Percentiles rank a stretch among this genome's conserved stretches.
Conservation (phyloP, 2,329 filamentous ascomycete genomes). For the Exophiala viscosa region DNA sequence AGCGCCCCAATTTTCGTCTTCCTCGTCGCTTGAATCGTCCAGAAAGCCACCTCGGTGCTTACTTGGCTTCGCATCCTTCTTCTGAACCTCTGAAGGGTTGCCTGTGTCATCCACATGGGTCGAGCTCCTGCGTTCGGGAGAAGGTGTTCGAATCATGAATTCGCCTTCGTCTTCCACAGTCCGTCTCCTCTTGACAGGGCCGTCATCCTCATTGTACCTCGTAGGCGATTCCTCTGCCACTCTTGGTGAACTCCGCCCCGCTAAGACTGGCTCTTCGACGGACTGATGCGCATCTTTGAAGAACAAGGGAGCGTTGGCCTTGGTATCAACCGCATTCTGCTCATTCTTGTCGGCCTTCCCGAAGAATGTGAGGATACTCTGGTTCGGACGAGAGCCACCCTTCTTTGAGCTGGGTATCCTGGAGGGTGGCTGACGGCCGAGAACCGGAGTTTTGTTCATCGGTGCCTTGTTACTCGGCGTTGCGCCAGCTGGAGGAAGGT, state of each 20-base stretch:
- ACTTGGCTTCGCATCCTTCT: constrained; percentile 5
- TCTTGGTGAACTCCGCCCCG: neutral
- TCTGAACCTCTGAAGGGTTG: neutral
- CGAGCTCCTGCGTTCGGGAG: constrained; percentile 9
- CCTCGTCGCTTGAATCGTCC: constrained; percentile 49
- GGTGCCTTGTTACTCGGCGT: neutral
- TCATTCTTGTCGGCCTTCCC: constrained; percentile 43
- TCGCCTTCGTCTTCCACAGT: constrained; percentile 20
- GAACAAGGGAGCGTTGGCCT: constrained; percentile 35
- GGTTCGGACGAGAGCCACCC: constrained; percentile 38
- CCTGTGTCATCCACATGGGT: neutral
- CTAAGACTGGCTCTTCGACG: neutral
- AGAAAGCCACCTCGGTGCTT: constrained; percentile 28
- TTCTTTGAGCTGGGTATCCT: constrained; percentile 22
- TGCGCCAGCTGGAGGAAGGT: constrained; percentile 24
- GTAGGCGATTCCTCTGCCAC: constrained; percentile 11
- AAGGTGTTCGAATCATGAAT: constrained; percentile 19
- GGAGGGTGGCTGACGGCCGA: constrained; percentile 16
- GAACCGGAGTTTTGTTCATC: constrained; percentile 17
- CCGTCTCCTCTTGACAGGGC: constrained; percentile 44
- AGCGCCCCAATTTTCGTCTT: constrained; percentile 20
- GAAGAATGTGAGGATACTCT: constrained; percentile 54
- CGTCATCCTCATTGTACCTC: constrained; percentile 41
- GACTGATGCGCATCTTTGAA: constrained; percentile 29
- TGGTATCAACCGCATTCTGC: constrained; percentile 26